Conservation (phyloP, 345 rosid species). For the Populus ilicifolia region DNA sequence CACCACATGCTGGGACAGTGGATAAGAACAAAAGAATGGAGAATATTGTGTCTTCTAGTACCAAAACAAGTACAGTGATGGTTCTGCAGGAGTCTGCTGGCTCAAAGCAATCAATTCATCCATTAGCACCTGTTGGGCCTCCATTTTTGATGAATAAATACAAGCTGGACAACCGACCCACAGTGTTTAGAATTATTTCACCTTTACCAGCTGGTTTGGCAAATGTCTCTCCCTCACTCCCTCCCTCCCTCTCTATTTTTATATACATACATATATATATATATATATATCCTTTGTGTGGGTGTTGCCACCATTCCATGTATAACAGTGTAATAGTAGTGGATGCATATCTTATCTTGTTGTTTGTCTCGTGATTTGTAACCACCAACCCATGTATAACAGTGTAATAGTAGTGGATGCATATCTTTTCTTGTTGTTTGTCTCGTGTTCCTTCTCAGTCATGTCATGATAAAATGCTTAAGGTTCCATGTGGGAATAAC, state of each 20-base stretch:
- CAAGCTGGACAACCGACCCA: conserved; percentile 83
- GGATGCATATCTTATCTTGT: neutral
- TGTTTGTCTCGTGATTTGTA: neutral
- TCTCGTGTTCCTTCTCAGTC: neutral
- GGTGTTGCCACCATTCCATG: neutral
- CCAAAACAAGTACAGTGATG: conserved; percentile 33
- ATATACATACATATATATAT: no score
- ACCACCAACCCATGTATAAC: neutral
- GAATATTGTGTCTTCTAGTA: conserved; percentile 29
- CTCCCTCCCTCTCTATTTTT: conserved; percentile 1
- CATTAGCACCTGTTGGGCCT: conserved; percentile 31
- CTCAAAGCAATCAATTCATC: conserved; percentile 42
- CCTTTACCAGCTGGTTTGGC: conserved; percentile 79
- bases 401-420: neutral
- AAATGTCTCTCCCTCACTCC: conserved; percentile 51
- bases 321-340: neutral
- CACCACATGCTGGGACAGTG: conserved; percentile 31
- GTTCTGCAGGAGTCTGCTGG: conserved; percentile 35
- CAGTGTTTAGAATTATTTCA: conserved; percentile 59
- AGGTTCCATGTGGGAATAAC: neutral
- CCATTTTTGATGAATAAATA: conserved; percentile 49
- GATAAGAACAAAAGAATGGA: conserved; percentile 45
- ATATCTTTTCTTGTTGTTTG: neutral
- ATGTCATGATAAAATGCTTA: neutral
- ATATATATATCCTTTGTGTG: neutral